phyloP scores from a whole-genome alignment of 73 alveolate genomes.

The Effrenium voratum region DNA sequence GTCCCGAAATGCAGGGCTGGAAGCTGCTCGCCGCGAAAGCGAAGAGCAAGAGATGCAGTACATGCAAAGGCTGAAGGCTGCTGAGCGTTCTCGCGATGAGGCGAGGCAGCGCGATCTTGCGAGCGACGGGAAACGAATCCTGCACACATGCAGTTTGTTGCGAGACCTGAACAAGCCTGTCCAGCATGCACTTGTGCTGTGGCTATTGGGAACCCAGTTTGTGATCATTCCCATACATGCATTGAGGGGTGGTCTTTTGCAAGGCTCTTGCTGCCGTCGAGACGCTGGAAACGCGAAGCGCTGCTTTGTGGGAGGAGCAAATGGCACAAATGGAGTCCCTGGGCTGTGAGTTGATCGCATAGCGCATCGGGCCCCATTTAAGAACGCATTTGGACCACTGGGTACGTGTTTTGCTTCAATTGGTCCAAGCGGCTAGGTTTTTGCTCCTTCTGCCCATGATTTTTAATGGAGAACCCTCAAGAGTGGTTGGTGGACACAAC shows the following conservation, averaged over 20 bases:
- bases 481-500: too few species aligned
- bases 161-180: neutral
- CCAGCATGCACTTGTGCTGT: too few species aligned
- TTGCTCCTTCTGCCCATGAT: too few species aligned
- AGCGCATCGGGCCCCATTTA: too few species aligned
- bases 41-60: slow-evolving; percentile 52
- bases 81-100: slow-evolving; percentile 57
- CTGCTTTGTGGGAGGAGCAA: slow-evolving; percentile 13
- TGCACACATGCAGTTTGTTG: neutral
- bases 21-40: slow-evolving; percentile 52
- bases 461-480: too few species aligned
- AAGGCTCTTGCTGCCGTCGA: slow-evolving; percentile 55
- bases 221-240: neutral
- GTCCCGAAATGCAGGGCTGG: slow-evolving; percentile 40
- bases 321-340: too few species aligned
- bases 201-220: neutral
- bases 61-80: slow-evolving; percentile 34
- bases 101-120: neutral
- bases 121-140: neutral
- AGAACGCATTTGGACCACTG: too few species aligned
- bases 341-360: too few species aligned
- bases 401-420: too few species aligned
- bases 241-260: neutral
- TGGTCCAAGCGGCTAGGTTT: too few species aligned
- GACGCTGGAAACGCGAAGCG: neutral